A percentile compares a stretch with the other conserved stretches of the same genome.
Evolutionary conservation across 768 basidiomycete genomes (phyloP).

Genomic region (Pisolithus microcarpus): DNA sequence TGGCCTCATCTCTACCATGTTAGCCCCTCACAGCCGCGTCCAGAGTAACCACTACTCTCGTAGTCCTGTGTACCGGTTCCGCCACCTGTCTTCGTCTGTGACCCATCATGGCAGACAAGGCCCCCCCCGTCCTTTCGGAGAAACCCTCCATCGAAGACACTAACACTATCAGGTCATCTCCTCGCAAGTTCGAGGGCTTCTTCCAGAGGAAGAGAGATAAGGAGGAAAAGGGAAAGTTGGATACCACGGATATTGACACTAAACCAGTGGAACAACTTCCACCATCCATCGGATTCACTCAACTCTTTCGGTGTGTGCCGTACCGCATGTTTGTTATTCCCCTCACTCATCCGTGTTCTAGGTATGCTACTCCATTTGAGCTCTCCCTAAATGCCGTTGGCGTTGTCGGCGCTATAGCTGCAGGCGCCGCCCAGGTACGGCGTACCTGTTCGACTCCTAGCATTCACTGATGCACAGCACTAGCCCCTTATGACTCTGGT

Average conservation of each 20-base stretch:
- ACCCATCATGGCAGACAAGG: slow-evolving; percentile 36
- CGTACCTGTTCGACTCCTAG: background rate
- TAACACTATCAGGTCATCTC: background rate
- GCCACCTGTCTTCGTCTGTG: background rate
- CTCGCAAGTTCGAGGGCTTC: background rate
- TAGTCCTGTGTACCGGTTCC: background rate
- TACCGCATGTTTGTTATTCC: background rate
- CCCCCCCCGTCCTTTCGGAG: slow-evolving; percentile 38
- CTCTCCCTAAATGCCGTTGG: slow-evolving; percentile 62
- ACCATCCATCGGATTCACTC: slow-evolving; percentile 34
- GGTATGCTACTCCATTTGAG: slow-evolving; percentile 73
- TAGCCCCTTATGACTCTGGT: slow-evolving; percentile 76
- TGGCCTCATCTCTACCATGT: no score
- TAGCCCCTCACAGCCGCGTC: background rate
- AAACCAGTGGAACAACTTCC: background rate
- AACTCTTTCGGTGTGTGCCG: slow-evolving; percentile 41
- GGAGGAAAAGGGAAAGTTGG: slow-evolving; percentile 19
- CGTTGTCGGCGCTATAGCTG: slow-evolving; percentile 59
- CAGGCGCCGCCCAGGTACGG: slow-evolving; percentile 73
- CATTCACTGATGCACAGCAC: background rate
- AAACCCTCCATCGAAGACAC: slow-evolving; percentile 26
- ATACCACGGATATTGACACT: background rate
- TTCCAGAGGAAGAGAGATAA: slow-evolving; percentile 24
- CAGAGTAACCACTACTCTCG: background rate
- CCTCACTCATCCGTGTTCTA: slow-evolving; percentile 19